Base-by-base conservation (phyloP, 192 early-diverging fungal genomes). In the Pilobolus umbonatus region DNA sequence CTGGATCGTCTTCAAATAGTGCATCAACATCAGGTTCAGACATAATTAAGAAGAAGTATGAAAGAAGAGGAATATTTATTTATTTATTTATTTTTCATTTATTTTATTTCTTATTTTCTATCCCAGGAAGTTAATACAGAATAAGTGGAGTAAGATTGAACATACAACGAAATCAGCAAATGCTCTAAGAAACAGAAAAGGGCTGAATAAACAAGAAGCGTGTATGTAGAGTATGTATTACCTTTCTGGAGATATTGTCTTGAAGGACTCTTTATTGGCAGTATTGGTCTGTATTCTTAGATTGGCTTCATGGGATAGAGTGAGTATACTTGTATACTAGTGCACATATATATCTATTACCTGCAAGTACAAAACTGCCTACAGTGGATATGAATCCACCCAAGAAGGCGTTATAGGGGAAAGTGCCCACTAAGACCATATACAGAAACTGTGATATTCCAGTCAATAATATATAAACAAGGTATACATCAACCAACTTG, bases 401-500 rank as follows among this genome's bases (percentile, higher is more conserved):
- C 65, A 99, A 69, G 72, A 99, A 98, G 28, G 94, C 89, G 75
- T 98, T 98, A 80, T 96, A 98, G 19, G 97, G 97, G 69, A 85
- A 97, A n/a, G 87, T 92, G 45, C 95, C 95, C 12, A 80, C 93
- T 21, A 94, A 54, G 0, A 85, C 51, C 55, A 90, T 85, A 64
- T 99, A 97, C 12, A 85, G 64, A 61, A 99, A 94, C 75, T 97
- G 97, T 25, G 89, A 65, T 43, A 95, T 70, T 29, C 95, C 97
- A n/a, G 89, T 87, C n/a, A 83, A 54, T 60, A 97, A 82, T 60
- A 93, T 86, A 76, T 87, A 94, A 9, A 83, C 87, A 70, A 99
- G 83, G 80, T 96, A 99, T 15, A 83, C 70, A 74, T 99, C 97
- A 55, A 99, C 89, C 48, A 95, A 68, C 75, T 95, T 92, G 32